Evolutionary conservation across 2,329 filamentous ascomycete species (phyloP), one percentile per base, ranked within the genome.

Genomic region (Monilinia polystroma): DNA sequence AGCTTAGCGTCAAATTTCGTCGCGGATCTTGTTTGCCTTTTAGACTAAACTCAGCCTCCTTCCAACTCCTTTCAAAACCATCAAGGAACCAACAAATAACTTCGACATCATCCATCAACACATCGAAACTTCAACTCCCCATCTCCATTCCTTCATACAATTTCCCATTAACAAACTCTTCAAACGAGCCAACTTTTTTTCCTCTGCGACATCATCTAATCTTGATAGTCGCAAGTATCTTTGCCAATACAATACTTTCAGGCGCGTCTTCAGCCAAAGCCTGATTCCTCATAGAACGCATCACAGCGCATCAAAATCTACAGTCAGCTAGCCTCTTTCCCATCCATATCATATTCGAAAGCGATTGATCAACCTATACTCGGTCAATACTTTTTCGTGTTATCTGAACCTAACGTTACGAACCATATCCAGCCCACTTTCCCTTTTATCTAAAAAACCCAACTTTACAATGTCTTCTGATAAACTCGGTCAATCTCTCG

Each of bases 401-500:
- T 71, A 66, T 70, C 38, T 73, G 72, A 76, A 74, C 72, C 73
- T 74, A 71, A 74, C 74, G 70, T 69, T 72, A 63, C 72, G 60
- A 73, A 69, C 47, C 67, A 68, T 69, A 70, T 63, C 68, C 71
- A 71, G 70, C 69, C 70, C 70, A 68, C 67, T 68, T 66, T 70
- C 66, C 68, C 70, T 66, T 72, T 67, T 70, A 63, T 56, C 67
- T 68, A 66, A 35, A 58, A n/a, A 68, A 74, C 11, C 41, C 12
- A 43, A 68, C 70, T 70, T 76, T 80, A 90, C 75, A 73, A 96
- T 97, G 93, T 92, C 92, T 84, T 92, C 92, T 84, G 90, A 87
- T 83, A 97, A 97, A 83, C 90, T 99, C 77, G 93, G 97, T 80
- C 90, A 96, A 84, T 93, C 93, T 83, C 91, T 99, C 74, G 95